Conservation (phyloP, 257 asterid species). For the Primulina tabacum region DNA sequence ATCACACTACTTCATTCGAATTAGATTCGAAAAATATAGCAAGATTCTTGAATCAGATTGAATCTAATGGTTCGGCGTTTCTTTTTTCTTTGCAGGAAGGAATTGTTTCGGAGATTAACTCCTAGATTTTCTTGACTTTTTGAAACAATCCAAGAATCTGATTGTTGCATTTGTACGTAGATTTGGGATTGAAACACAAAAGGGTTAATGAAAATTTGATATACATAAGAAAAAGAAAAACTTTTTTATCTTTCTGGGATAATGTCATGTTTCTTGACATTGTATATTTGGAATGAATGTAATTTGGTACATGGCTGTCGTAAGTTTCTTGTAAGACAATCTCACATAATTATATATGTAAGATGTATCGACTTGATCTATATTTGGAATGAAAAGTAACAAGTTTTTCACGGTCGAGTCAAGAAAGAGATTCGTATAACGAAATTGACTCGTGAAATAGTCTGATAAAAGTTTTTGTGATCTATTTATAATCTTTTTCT, state of each 20-base stretch:
- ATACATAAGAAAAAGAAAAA: neutral
- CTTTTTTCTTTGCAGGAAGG: constrained; percentile 42
- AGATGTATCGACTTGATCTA: too few relatives aligned
- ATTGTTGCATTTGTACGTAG: constrained; percentile 25
- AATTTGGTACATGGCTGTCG: neutral
- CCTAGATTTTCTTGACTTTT: constrained; percentile 13
- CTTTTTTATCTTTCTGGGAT: neutral
- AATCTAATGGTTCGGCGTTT: neutral
- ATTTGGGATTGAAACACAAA: neutral
- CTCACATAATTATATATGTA: too few relatives aligned
- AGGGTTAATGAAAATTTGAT: neutral
- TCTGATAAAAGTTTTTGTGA: too few relatives aligned
- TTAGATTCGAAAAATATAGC: neutral
- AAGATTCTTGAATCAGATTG: neutral
- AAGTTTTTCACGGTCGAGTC: too few relatives aligned
- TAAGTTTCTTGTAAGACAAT: too few relatives aligned
- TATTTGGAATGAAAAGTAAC: too few relatives aligned
- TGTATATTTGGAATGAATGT: too few relatives aligned
- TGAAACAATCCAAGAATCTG: neutral
- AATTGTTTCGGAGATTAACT: constrained; percentile 46
- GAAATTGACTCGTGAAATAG: too few relatives aligned
- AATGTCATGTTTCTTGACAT: neutral
- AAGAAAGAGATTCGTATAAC: too few relatives aligned
- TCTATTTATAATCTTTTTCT: too few relatives aligned
- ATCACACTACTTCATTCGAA: neutral